Evolutionary conservation across 495 filamentous ascomycete genomes (phyloP).

Genomic region (Daldinia bambusicola): DNA sequence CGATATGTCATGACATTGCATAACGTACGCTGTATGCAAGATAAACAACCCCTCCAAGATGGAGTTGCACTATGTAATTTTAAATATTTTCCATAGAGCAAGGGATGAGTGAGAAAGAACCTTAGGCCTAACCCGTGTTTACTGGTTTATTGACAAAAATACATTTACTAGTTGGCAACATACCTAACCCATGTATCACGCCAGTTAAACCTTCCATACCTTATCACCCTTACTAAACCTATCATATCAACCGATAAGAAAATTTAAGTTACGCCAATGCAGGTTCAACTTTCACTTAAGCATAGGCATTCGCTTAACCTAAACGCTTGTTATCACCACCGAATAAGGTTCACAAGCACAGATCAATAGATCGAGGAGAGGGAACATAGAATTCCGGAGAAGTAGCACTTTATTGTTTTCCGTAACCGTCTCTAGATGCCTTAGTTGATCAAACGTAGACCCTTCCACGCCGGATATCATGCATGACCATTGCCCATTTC

Average conservation of each 20-base stretch:
- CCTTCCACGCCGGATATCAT: constrained; percentile 45
- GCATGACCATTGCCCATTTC: constrained; percentile 44
- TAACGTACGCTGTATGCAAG: not conserved
- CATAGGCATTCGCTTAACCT: no score
- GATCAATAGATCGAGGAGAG: not conserved
- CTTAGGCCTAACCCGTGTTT: no score
- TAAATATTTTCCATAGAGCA: not conserved
- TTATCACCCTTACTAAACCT: no score
- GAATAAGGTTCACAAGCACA: not conserved
- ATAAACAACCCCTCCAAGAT: constrained; percentile 1
- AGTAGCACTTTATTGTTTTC: constrained; percentile 48
- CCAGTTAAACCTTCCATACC: not conserved
- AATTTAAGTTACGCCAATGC: not conserved
- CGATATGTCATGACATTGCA: not conserved
- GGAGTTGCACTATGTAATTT: not conserved
- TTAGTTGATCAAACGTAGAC: constrained; percentile 44
- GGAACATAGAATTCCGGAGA: constrained; percentile 27
- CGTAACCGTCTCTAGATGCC: constrained; percentile 40
- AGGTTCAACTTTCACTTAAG: not conserved
- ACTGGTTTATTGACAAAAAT: no score
- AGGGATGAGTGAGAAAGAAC: not conserved
- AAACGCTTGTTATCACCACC: constrained; percentile 7
- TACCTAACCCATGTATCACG: not conserved
- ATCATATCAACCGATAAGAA: not conserved
- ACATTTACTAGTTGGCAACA: not conserved